Percentiles rank a stretch among this genome's conserved stretches.
phyloP scores from a whole-genome alignment of 1,139 yeast genomes.

The Candida sojae region DNA sequence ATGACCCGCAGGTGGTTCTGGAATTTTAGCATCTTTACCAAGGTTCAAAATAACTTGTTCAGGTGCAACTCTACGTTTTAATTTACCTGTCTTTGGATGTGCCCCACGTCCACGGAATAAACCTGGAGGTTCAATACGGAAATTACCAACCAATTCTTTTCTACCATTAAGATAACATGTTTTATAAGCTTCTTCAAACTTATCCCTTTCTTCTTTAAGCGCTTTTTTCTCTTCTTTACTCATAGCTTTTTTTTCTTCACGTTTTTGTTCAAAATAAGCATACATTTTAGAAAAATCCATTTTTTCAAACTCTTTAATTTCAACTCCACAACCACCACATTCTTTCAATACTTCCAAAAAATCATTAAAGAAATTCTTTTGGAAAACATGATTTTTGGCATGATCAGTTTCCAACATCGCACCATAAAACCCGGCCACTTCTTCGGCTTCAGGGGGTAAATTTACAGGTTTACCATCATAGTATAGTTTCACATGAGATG shows the following conservation, averaged over 20 bases:
- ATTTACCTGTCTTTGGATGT: slow-evolving; percentile 92
- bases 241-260: slow-evolving; percentile 71
- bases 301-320: slow-evolving; percentile 60
- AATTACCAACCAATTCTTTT: slow-evolving; percentile 90
- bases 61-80: slow-evolving; percentile 80
- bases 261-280: slow-evolving; percentile 67
- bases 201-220: slow-evolving; percentile 71
- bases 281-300: slow-evolving; percentile 81
- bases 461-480: slow-evolving; percentile 76
- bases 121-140: slow-evolving; percentile 95
- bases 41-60: slow-evolving; percentile 88
- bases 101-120: slow-evolving; percentile 95
- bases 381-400: slow-evolving; percentile 83
- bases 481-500: slow-evolving; percentile 71
- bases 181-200: slow-evolving; percentile 77
- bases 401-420: slow-evolving; percentile 90
- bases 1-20: slow-evolving; percentile 86
- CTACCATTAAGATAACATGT: slow-evolving; percentile 84
- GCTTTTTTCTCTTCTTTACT: slow-evolving; percentile 73
- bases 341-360: slow-evolving; percentile 70
- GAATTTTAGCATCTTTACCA: slow-evolving; percentile 70
- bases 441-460: slow-evolving; percentile 84
- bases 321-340: slow-evolving; percentile 52
- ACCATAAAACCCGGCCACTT: slow-evolving; percentile 93
- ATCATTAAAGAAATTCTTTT: slow-evolving; percentile 82